Evolutionary conservation across 106 monocot species (phyloP).

Genomic region (Platanthera guangdongensis): DNA sequence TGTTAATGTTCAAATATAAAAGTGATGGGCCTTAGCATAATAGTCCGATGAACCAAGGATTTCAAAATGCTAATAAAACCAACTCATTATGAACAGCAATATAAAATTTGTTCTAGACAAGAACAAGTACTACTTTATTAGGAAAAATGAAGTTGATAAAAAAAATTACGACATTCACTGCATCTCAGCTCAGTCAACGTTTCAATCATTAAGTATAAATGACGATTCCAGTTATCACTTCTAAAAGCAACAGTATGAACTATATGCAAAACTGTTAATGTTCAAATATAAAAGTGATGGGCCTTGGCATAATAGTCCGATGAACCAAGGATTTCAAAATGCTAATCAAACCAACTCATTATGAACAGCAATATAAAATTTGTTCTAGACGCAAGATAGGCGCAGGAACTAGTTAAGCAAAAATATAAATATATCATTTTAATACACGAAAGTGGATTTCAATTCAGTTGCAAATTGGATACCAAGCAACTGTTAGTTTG

Average conservation of each 20-base stretch:
- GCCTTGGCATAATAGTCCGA: not conserved
- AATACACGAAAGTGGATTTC: not conserved
- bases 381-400: not conserved
- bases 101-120: not conserved
- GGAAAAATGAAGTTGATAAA: not conserved
- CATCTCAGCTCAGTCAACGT: conserved; percentile 1
- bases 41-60: not conserved
- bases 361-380: not conserved
- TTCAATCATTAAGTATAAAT: not conserved
- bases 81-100: not conserved
- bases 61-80: not conserved
- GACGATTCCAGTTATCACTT: not conserved
- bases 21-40: not conserved
- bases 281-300: not conserved
- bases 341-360: not conserved
- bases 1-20: not conserved
- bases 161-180: not conserved
- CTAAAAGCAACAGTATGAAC: not conserved
- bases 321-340: not conserved
- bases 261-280: not conserved
- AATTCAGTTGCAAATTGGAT: not conserved
- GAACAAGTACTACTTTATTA: not conserved
- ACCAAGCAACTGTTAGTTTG: not conserved
- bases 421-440: not conserved
- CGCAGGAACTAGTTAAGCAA: not conserved